A percentile compares a stretch with the other conserved stretches of the same genome.
Evolutionary conservation across 176 grass and related monocot genomes (phyloP).

Genomic region (Oropetium thomaeum): DNA sequence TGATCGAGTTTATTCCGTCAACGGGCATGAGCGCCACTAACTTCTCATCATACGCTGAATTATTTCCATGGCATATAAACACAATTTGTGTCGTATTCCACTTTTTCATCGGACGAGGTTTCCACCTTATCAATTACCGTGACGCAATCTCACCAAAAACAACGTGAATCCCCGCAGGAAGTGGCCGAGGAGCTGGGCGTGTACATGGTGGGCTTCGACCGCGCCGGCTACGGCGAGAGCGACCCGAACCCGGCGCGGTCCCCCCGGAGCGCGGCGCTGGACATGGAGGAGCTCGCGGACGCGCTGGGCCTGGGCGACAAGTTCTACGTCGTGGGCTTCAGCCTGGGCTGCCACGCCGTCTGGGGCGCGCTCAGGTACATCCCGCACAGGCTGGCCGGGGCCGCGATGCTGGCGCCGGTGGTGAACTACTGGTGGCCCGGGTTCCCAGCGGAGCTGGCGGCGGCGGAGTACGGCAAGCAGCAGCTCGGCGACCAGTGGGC

Average conservation of each 20-base stretch:
- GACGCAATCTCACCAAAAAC: too few relatives aligned
- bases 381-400: constrained; percentile 60
- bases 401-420: constrained; percentile 51
- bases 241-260: constrained; percentile 67
- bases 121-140: too few relatives aligned
- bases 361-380: constrained; percentile 80
- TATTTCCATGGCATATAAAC: background rate
- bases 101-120: too few relatives aligned
- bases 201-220: constrained; percentile 77
- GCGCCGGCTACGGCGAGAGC: constrained; percentile 64
- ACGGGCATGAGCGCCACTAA: background rate
- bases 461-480: constrained; percentile 49
- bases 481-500: constrained; percentile 68
- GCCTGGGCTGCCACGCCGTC: constrained; percentile 64
- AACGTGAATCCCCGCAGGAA: constrained; percentile 42
- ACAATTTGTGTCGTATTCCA: background rate
- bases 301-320: constrained; percentile 48
- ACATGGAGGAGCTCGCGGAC: constrained; percentile 66
- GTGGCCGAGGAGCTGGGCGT: constrained; percentile 63
- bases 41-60: background rate
- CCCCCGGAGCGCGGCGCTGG: constrained; percentile 43
- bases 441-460: constrained; percentile 43
- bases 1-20: background rate
- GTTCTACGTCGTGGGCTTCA: constrained; percentile 62
- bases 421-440: constrained; percentile 74